These are phyloP conservation scores for Pseudogymnoascus verrucosus DNA, from an alignment of 2,329 filamentous ascomycete genomes.

Conservation along the genomic window DNA sequence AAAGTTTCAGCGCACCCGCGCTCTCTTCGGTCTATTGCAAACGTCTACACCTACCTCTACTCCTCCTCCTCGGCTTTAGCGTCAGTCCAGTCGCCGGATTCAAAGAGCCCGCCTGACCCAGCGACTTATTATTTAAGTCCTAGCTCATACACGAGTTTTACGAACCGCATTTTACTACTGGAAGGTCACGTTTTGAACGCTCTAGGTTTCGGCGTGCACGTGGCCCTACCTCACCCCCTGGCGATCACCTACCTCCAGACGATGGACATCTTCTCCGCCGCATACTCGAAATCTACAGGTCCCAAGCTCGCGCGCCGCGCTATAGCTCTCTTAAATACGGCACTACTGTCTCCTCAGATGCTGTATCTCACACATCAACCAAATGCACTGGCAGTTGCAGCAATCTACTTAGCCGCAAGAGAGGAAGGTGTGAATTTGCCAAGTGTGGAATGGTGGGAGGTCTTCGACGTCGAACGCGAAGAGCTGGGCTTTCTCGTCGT, in stretches of 20 bases:
- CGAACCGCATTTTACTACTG: conserved; percentile 57
- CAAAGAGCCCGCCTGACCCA: conserved; percentile 31
- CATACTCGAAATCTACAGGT: conserved; percentile 25
- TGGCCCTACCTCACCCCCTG: conserved; percentile 76
- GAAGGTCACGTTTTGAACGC: conserved; percentile 71
- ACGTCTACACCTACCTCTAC: conserved; percentile 75
- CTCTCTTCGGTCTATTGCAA: conserved; percentile 71
- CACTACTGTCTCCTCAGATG: conserved; percentile 78
- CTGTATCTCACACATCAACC: conserved; percentile 91
- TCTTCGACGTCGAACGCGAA: conserved; percentile 92
- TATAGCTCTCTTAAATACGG: conserved; percentile 76
- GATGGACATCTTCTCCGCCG: conserved; percentile 55
- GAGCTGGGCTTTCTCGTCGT: conserved; percentile 90
- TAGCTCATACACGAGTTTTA: conserved; percentile 57
- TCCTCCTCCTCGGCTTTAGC: conserved; percentile 44
- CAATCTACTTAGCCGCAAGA: conserved; percentile 80
- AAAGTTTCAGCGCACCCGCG: conserved; percentile 75
- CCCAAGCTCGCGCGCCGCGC: conserved; percentile 54
- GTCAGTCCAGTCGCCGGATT: conserved; percentile 10
- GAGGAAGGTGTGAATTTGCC: conserved; percentile 73
- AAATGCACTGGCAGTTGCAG: conserved; percentile 72
- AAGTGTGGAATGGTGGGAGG: conserved; percentile 89
- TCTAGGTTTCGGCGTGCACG: conserved; percentile 75
- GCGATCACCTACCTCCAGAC: conserved; percentile 90
- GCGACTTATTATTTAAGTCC: conserved; percentile 64